Percentiles rank a stretch among this genome's conserved stretches.
These are phyloP conservation scores for Neurospora hispaniola DNA, from an alignment of 495 filamentous ascomycete genomes.

Conservation along the genomic window DNA sequence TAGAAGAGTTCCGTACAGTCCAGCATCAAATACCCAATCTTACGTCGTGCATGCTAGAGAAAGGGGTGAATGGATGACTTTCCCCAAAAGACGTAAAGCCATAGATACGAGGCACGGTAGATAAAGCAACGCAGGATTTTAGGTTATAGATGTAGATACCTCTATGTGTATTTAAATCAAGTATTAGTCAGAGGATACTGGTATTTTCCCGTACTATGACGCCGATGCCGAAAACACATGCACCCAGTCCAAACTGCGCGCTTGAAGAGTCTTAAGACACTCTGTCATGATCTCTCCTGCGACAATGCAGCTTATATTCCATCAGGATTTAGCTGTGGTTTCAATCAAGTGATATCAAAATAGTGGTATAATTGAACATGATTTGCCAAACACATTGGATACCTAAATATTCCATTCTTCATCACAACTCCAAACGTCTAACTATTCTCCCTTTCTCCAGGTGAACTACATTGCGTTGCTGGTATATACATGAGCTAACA, in stretches of 20 bases:
- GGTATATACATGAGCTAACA: not conserved
- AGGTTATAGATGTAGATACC: too few species aligned
- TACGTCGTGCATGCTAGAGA: not conserved
- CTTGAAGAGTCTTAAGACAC: not conserved
- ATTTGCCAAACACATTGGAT: not conserved
- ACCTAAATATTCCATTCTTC: not conserved
- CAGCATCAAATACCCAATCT: too few species aligned
- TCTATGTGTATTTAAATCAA: too few species aligned
- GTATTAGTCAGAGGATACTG: not conserved
- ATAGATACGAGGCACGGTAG: not conserved
- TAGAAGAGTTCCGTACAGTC: not conserved
- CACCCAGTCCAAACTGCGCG: not conserved
- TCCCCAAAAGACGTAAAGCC: not conserved
- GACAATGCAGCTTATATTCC: not conserved
- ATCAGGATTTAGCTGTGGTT: too few species aligned
- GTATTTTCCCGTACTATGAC: not conserved
- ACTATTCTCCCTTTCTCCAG: not conserved
- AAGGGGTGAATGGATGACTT: not conserved
- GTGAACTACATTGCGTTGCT: not conserved
- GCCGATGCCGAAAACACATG: not conserved
- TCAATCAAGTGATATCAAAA: not conserved
- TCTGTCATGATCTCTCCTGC: not conserved
- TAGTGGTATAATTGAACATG: not conserved
- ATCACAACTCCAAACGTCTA: not conserved
- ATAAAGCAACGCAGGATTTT: not conserved